Evolutionary conservation across 768 basidiomycete genomes (phyloP).

Genomic region (Tricholoma hemisulphureum): DNA sequence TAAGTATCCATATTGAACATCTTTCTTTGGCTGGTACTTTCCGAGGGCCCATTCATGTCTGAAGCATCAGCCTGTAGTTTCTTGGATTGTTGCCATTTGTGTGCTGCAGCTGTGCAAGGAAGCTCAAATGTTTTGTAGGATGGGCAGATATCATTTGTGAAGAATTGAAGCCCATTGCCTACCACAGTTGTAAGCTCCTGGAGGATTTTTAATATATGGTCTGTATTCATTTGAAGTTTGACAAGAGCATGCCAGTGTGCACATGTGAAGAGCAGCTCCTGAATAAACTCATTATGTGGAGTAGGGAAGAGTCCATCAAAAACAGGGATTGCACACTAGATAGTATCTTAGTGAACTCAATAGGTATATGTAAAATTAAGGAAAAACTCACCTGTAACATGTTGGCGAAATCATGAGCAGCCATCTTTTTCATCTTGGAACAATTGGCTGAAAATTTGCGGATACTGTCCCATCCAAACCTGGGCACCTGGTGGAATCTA

Average conservation of each 20-base stretch:
- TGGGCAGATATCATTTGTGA: conserved; percentile 4
- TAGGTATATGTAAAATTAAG: too few species aligned
- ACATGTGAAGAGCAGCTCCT: conserved; percentile 23
- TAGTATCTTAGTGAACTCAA: too few species aligned
- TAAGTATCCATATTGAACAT: neutral
- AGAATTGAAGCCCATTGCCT: conserved; percentile 22
- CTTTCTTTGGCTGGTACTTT: neutral
- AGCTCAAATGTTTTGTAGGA: too few species aligned
- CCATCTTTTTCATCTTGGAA: conserved; percentile 24
- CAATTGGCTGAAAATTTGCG: conserved; percentile 22
- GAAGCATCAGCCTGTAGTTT: too few species aligned
- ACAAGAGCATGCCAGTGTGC: conserved; percentile 31
- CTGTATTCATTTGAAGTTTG: conserved; percentile 5
- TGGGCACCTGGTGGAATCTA: conserved; percentile 8
- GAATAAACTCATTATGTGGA: conserved; percentile 16
- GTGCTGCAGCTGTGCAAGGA: neutral
- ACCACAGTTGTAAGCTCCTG: too few species aligned
- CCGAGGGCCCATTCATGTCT: too few species aligned
- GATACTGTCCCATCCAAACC: conserved; percentile 21
- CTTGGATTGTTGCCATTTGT: too few species aligned
- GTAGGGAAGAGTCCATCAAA: conserved; percentile 7
- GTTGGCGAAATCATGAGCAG: conserved; percentile 34
- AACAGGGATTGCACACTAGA: neutral
- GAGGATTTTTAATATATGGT: conserved; percentile 11
- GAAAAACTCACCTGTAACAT: conserved; percentile 15